Base-by-base conservation (phyloP, 1,284 basidiomycete species). In the Moniliophthora roreri region DNA sequence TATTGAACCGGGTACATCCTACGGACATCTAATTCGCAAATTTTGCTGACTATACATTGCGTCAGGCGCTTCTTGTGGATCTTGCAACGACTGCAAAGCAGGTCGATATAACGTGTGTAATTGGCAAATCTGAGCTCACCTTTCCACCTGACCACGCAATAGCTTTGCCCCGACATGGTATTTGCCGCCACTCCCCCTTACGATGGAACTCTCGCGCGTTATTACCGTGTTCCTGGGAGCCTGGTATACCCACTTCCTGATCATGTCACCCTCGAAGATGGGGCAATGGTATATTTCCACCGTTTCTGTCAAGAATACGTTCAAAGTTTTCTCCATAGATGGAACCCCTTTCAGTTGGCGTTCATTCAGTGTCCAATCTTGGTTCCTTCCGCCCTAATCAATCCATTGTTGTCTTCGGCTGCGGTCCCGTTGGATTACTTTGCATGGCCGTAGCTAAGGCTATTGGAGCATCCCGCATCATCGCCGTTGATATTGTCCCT, bases 371-470 rank as follows among this genome's bases (percentile, higher is more conserved):
- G 32, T 81, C 84, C 44, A 90, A 81, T 62, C 78, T 94, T 36
- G 95, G 89, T 20, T 73, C 79, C 36, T 78, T 97, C 67, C 82
- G 81, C 48, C 75, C 89, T 35, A 84, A 83, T 64, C 84, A 91
- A 68, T 83, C 82, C 41, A 82, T 94, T 57, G 83, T 82, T 21
- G 76, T 98, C 54, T 94, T 96, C 62, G 88, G 88, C 23, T 96
- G 95, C 56, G 95, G 96, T 1, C 95, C 40, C 32, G 28, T 52
- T 8, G 55, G 55, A 15, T 78, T 98, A 16, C 82, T 98, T 34
- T 89, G 86, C 66, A 95, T 95, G 85, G 95, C 92, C 3, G 93
- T 95, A 20, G 93, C 93, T 24, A 93, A 89, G 66, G 94, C 93
- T 2, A 76, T 95, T 50, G 93, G 93, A 21, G 93, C 92, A 0